Evolutionary conservation across 768 basidiomycete genomes (phyloP).

Genomic region (Amylocystis lapponica): DNA sequence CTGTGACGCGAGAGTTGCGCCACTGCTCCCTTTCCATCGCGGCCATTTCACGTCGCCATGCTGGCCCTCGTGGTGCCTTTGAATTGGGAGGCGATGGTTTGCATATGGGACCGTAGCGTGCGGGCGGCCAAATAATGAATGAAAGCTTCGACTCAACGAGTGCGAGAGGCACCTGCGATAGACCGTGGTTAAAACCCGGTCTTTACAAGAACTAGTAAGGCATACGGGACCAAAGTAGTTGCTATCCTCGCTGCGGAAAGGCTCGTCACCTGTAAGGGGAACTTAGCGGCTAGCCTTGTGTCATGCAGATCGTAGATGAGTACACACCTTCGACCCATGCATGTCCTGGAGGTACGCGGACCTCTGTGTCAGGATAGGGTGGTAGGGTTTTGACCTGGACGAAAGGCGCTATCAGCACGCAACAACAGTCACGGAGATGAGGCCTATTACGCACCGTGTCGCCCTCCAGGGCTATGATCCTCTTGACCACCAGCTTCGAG

Average conservation of each 20-base stretch:
- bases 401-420: too few relatives aligned
- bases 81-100: constrained; percentile 8
- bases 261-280: constrained; percentile 69
- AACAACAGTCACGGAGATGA: not conserved
- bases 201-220: constrained; percentile 5
- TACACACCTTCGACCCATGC: constrained; percentile 68
- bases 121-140: constrained; percentile 25
- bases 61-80: constrained; percentile 15
- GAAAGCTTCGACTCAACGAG: constrained; percentile 24
- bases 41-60: constrained; percentile 29
- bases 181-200: not conserved
- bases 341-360: constrained; percentile 54
- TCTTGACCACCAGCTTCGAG: constrained; percentile 51
- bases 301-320: too few relatives aligned
- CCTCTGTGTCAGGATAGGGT: constrained; percentile 52
- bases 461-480: constrained; percentile 58
- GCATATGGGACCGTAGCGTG: constrained; percentile 21
- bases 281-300: not conserved
- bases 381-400: constrained; percentile 53
- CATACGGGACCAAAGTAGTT: constrained; percentile 67
- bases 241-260: constrained; percentile 64
- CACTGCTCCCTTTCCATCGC: constrained; percentile 34
- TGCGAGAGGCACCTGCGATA: constrained; percentile 21
- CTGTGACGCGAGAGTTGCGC: constrained; percentile 32
- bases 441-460: constrained; percentile 40